Percentiles rank a stretch among this genome's conserved stretches.
Evolutionary conservation across 2,329 filamentous ascomycete genomes (phyloP).

Genomic region (Neurospora sp.): DNA sequence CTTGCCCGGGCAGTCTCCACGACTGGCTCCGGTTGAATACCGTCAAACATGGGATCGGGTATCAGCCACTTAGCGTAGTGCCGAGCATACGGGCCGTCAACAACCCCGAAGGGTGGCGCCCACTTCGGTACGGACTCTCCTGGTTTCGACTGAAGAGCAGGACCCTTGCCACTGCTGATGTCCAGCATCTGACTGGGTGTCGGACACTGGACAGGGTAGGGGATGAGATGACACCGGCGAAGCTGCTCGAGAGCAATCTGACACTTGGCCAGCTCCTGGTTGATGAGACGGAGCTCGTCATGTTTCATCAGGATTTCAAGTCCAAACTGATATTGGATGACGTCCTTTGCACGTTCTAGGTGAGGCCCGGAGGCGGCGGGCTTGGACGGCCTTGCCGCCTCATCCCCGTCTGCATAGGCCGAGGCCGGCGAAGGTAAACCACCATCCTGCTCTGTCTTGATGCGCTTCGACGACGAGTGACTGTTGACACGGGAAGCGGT

Average conservation of each 20-base stretch:
- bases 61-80: slow-evolving; percentile 96
- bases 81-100: slow-evolving; percentile 83
- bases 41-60: slow-evolving; percentile 79
- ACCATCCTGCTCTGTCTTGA: slow-evolving; percentile 27
- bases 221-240: slow-evolving; percentile 83
- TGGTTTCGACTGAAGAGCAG: slow-evolving; percentile 51
- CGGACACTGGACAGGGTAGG: slow-evolving; percentile 66
- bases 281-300: slow-evolving; percentile 84
- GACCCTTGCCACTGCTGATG: slow-evolving; percentile 65
- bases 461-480: slow-evolving; percentile 32
- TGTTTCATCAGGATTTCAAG: slow-evolving; percentile 91
- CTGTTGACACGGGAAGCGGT: slow-evolving; percentile 16
- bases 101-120: slow-evolving; percentile 82
- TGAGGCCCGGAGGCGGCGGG: slow-evolving; percentile 17
- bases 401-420: slow-evolving; percentile 13
- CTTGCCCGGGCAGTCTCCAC: slow-evolving; percentile 33
- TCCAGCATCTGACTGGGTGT: slow-evolving; percentile 59
- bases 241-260: slow-evolving; percentile 89
- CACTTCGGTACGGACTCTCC: slow-evolving; percentile 62
- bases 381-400: slow-evolving; percentile 8
- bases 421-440: slow-evolving; percentile 18
- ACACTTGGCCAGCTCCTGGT: slow-evolving; percentile 93
- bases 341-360: slow-evolving; percentile 52
- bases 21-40: slow-evolving; percentile 39
- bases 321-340: slow-evolving; percentile 78